These are phyloP conservation scores for Pholiota conissans DNA, from an alignment of 768 basidiomycete genomes.

Conservation along the genomic window DNA sequence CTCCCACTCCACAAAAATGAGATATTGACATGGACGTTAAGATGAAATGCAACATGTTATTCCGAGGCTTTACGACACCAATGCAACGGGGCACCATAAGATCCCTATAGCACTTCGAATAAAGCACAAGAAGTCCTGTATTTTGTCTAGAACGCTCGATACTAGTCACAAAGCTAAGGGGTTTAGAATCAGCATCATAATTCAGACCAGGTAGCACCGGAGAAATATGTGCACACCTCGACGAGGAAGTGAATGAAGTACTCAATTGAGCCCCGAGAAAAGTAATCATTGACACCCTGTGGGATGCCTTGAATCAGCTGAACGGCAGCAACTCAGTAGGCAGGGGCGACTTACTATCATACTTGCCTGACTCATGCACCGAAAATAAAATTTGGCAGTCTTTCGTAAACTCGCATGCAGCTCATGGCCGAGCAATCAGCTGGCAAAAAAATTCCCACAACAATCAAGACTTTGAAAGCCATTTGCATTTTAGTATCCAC, in stretches of 20 bases:
- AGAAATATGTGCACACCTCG: too few species aligned
- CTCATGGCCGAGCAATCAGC: too few species aligned
- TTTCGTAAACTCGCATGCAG: too few species aligned
- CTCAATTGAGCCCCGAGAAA: background rate
- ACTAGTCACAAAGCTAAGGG: too few species aligned
- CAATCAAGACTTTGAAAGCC: slow-evolving; percentile 18
- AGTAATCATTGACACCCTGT: background rate
- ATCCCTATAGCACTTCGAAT: too few species aligned
- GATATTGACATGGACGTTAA: background rate
- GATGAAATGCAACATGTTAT: background rate
- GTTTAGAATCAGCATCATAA: too few species aligned
- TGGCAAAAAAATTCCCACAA: slow-evolving; percentile 6
- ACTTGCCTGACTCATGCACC: background rate
- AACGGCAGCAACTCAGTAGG: background rate
- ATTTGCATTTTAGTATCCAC: slow-evolving; percentile 33
- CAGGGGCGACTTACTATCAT: background rate
- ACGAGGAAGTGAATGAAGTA: too few species aligned
- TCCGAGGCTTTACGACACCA: background rate
- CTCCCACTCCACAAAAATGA: slow-evolving; percentile 3
- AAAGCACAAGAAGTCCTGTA: too few species aligned
- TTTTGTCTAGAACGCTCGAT: too few species aligned
- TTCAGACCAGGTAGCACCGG: too few species aligned
- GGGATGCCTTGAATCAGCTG: background rate
- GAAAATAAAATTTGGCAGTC: too few species aligned
- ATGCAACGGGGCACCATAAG: too few species aligned